Conservation (phyloP, 805 yeast species). For the Isabelozyma heimii region DNA sequence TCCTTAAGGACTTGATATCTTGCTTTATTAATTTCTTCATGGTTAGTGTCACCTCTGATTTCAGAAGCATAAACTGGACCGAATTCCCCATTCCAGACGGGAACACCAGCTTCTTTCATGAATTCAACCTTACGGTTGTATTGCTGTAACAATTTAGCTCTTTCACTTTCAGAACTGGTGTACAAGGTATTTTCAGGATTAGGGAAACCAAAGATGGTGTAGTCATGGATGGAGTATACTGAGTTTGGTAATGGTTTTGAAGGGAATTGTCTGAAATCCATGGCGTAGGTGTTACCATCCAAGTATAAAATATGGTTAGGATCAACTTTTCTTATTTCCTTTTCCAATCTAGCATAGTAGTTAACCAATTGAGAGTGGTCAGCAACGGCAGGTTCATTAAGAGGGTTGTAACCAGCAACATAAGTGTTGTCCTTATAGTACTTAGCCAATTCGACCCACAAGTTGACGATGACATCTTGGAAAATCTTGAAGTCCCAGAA, state of each 20-base stretch:
- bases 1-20: conserved; percentile 44
- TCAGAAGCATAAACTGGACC: conserved; percentile 49
- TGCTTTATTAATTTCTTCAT: conserved; percentile 33
- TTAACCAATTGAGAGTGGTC: conserved; percentile 39
- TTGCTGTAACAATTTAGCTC: conserved; percentile 30
- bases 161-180: conserved; percentile 32
- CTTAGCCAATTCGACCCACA: conserved; percentile 45
- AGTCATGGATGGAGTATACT: conserved; percentile 53
- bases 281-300: conserved; percentile 51
- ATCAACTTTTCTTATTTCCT: conserved; percentile 42
- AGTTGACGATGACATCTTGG: conserved; percentile 44
- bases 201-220: conserved; percentile 46
- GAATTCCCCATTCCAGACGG: conserved; percentile 56
- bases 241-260: conserved; percentile 36
- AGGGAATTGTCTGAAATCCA: conserved; percentile 50
- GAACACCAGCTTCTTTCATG: conserved; percentile 38
- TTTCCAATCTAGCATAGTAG: conserved; percentile 38
- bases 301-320: conserved; percentile 48
- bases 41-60: conserved; percentile 39
- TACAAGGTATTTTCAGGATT: conserved; percentile 26
- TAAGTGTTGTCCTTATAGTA: conserved; percentile 46
- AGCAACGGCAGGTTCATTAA: conserved; percentile 51
- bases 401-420: conserved; percentile 55
- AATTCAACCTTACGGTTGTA: conserved; percentile 44
- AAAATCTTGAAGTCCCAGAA: conserved; percentile 51